Percentiles rank a stretch among this genome's conserved stretches.
Conservation (phyloP, 2,329 filamentous ascomycete species). For the Beauveria brongniartii region DNA sequence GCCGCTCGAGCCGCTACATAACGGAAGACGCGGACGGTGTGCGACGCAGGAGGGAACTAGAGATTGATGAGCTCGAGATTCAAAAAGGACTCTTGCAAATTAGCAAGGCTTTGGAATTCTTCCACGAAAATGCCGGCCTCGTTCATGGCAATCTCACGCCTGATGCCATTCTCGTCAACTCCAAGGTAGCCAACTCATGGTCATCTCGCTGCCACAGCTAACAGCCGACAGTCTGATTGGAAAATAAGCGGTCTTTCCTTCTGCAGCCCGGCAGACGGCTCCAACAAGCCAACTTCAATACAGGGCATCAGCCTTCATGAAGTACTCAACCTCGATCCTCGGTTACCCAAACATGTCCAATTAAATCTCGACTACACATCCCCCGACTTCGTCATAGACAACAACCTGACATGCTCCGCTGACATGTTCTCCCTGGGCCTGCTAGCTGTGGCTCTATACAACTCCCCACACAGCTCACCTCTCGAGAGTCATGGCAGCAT, state of each 20-base stretch:
- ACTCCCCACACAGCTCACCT: constrained; percentile 85
- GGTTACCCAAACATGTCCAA: constrained; percentile 75
- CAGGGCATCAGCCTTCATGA: constrained; percentile 76
- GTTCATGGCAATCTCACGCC: constrained; percentile 94
- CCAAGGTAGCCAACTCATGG: constrained; percentile 53
- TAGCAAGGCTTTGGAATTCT: constrained; percentile 86
- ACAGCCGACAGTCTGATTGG: constrained; percentile 71
- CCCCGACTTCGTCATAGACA: constrained; percentile 89
- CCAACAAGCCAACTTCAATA: constrained; percentile 66
- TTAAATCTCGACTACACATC: constrained; percentile 89
- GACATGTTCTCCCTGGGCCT: constrained; percentile 94
- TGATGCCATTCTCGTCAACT: constrained; percentile 87
- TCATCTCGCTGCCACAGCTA: constrained; percentile 17
- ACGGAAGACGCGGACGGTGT: constrained; percentile 71
- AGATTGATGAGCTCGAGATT: constrained; percentile 95
- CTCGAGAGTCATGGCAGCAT: constrained; percentile 73
- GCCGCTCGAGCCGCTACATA: constrained; percentile 69
- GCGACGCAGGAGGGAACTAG: constrained; percentile 67
- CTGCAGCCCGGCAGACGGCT: constrained; percentile 70
- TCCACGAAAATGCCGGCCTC: constrained; percentile 89
- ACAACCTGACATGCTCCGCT: constrained; percentile 71
- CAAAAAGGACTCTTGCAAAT: constrained; percentile 93
- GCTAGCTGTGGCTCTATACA: constrained; percentile 83
- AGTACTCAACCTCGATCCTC: constrained; percentile 74
- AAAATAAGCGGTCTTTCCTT: constrained; percentile 95